Percentiles rank a stretch among this genome's conserved stretches.
Conservation (phyloP, 163 green algal species). For the Scenedesmus sp. region DNA sequence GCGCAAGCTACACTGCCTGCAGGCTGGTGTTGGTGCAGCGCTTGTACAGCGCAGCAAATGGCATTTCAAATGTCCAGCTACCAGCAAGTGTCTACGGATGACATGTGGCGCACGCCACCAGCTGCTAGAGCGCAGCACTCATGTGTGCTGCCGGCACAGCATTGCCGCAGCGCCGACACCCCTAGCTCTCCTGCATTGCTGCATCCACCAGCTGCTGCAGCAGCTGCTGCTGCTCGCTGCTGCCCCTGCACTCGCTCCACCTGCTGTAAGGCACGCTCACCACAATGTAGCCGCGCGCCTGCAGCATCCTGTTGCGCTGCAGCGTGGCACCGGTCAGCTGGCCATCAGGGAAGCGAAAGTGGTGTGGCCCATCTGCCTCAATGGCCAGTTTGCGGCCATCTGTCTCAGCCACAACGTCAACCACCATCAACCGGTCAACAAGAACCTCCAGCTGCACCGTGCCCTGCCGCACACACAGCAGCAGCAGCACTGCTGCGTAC, state of each 20-base stretch:
- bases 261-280: conserved; percentile 12
- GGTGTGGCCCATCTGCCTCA: background rate
- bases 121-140: too few relatives aligned
- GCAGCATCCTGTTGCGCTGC: background rate
- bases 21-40: too few relatives aligned
- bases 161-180: background rate
- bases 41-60: too few relatives aligned
- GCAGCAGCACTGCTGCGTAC: background rate
- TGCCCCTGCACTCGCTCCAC: background rate
- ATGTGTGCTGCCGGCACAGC: too few relatives aligned
- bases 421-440: background rate
- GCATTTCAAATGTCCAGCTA: too few relatives aligned
- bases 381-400: background rate
- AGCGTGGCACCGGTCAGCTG: background rate
- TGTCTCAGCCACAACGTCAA: conserved; percentile 17
- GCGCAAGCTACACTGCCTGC: too few relatives aligned
- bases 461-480: background rate
- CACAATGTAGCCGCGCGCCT: background rate
- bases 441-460: background rate
- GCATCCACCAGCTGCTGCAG: conserved; percentile 6
- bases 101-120: too few relatives aligned
- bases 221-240: background rate
- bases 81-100: too few relatives aligned
- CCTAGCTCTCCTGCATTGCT: background rate
- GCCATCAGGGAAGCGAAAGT: background rate